phyloP scores from a whole-genome alignment of 2,329 filamentous ascomycete genomes.

The Xylaria sp. region DNA sequence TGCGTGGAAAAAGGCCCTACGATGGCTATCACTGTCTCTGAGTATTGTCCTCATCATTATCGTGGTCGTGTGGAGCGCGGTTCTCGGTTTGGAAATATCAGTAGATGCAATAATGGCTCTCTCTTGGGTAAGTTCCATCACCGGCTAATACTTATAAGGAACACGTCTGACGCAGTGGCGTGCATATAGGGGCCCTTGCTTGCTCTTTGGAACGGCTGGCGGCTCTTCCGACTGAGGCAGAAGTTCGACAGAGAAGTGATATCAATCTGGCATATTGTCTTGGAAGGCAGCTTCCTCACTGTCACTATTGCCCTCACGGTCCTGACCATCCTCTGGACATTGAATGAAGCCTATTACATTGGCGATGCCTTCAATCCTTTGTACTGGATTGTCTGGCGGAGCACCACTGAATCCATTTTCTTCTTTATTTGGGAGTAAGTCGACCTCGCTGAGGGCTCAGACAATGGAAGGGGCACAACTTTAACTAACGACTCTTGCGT shows the following conservation, averaged over 20 bases:
- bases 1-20: constrained; percentile 8
- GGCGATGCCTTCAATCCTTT: background rate
- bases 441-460: background rate
- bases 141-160: background rate
- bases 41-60: constrained; percentile 14
- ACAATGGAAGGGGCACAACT: background rate
- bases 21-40: constrained; percentile 19
- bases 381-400: constrained; percentile 19
- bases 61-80: background rate
- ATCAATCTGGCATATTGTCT: constrained; percentile 29
- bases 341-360: background rate
- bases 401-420: background rate
- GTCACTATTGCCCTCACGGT: constrained; percentile 4
- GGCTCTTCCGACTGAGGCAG: constrained; percentile 30
- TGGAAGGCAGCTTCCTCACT: constrained; percentile 15
- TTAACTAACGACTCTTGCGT: constrained; percentile 1
- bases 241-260: constrained; percentile 26
- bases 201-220: constrained; percentile 32
- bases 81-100: background rate
- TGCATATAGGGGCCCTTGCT: constrained; percentile 26
- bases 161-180: constrained; percentile 4
- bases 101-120: constrained; percentile 6
- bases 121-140: constrained; percentile 11
- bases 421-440: constrained; percentile 17
- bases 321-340: background rate